Conservation (phyloP, 257 asterid species). For the Solanum rostratum region DNA sequence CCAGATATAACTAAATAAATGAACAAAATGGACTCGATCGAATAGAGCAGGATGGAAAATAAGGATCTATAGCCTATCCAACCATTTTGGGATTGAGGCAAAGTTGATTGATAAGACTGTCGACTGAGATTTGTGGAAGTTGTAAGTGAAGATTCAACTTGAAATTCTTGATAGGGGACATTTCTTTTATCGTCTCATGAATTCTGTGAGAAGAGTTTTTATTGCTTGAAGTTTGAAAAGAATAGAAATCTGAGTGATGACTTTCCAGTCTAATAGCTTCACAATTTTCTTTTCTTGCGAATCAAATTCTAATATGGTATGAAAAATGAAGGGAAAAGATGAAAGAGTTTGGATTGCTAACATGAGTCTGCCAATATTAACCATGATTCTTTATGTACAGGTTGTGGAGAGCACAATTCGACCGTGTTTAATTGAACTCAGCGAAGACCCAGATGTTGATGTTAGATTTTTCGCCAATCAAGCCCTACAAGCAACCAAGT, state of each 20-base stretch:
- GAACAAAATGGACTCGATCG: background rate
- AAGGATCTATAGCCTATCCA: background rate
- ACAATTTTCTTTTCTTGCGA: background rate
- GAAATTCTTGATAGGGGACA: background rate
- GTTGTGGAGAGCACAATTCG: constrained; percentile 75
- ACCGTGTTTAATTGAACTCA: constrained; percentile 70
- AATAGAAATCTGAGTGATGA: background rate
- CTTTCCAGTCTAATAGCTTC: background rate
- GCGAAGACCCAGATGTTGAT: constrained; percentile 92
- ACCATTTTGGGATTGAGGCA: background rate
- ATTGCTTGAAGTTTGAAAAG: background rate
- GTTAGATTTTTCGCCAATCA: constrained; percentile 79
- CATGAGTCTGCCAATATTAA: background rate
- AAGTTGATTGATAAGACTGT: background rate
- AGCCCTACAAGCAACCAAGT: constrained; percentile 69
- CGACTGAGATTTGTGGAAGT: background rate
- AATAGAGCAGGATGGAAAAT: background rate
- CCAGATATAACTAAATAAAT: background rate
- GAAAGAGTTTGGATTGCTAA: background rate
- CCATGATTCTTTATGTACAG: constrained; percentile 14
- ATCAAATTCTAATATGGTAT: background rate
- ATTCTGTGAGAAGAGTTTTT: background rate
- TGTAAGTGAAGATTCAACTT: background rate
- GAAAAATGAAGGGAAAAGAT: background rate
- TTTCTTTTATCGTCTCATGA: background rate